A percentile compares a stretch with the other conserved stretches of the same genome.
These are phyloP conservation scores for Microcyclosporella mali DNA, from an alignment of 2,329 filamentous ascomycete genomes.

Conservation along the genomic window DNA sequence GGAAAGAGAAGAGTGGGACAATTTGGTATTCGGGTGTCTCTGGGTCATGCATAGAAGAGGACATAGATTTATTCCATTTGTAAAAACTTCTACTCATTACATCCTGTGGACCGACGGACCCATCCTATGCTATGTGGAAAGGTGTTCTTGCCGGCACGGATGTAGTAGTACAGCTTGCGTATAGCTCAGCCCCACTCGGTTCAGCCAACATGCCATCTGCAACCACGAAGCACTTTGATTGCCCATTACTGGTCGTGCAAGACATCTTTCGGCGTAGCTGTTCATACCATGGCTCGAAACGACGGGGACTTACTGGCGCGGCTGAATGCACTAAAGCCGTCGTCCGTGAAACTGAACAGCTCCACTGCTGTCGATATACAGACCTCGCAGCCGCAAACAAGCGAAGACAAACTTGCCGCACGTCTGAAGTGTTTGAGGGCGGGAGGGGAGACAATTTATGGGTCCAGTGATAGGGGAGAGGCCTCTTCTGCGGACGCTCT, in stretches of 20 bases:
- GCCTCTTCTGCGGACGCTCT: slow-evolving; percentile 9
- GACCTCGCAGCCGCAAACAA: slow-evolving; percentile 17
- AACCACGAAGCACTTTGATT: too few species aligned
- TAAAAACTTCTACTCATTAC: too few species aligned
- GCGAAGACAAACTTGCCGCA: slow-evolving; percentile 29
- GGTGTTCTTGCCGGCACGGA: too few species aligned
- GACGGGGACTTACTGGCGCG: slow-evolving; percentile 43
- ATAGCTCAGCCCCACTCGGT: too few species aligned
- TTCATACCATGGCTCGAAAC: slow-evolving; percentile 22
- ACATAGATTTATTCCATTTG: neutral
- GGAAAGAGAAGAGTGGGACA: slow-evolving; percentile 30
- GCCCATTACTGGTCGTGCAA: too few species aligned
- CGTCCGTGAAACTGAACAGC: slow-evolving; percentile 32
- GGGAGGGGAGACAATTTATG: slow-evolving; percentile 4
- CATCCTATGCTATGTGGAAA: too few species aligned
- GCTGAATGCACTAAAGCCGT: slow-evolving; percentile 44
- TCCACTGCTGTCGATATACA: slow-evolving; percentile 20
- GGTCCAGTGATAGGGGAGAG: neutral
- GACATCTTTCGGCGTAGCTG: too few species aligned
- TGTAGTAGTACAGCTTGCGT: too few species aligned
- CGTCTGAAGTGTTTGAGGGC: slow-evolving; percentile 28
- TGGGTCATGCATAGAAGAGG: slow-evolving; percentile 22
- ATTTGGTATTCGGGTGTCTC: slow-evolving; percentile 26
- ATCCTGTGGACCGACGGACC: too few species aligned
- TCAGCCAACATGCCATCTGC: too few species aligned